Conservation (phyloP, 768 basidiomycete species). For the Favolaschia claudopus region DNA sequence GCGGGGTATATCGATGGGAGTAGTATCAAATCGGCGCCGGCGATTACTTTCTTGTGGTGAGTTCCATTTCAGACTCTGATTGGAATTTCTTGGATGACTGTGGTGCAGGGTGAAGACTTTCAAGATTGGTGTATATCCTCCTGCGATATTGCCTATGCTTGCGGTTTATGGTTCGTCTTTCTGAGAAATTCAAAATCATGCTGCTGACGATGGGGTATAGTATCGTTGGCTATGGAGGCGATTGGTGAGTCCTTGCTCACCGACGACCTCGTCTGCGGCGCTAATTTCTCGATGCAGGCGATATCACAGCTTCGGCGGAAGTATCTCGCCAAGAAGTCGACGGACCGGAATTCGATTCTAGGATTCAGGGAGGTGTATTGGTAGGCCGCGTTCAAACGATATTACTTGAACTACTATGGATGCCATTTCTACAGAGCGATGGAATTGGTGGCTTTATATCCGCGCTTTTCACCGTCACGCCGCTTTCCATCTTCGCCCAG, state of each 20-base stretch:
- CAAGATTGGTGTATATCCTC: too few species aligned
- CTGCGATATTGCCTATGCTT: too few species aligned
- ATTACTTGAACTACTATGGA: slow-evolving; percentile 17
- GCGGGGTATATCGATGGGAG: slow-evolving; percentile 78
- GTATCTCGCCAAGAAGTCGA: too few species aligned
- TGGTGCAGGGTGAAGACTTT: too few species aligned
- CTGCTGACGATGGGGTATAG: too few species aligned
- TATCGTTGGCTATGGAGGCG: too few species aligned
- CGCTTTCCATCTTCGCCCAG: slow-evolving; percentile 81
- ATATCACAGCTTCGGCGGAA: too few species aligned
- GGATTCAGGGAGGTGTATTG: slow-evolving; percentile 85
- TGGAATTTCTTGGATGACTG: too few species aligned
- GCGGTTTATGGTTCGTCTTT: slow-evolving; percentile 46
- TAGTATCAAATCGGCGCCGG: slow-evolving; percentile 70
- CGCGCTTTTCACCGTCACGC: slow-evolving; percentile 84
- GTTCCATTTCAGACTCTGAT: background rate
- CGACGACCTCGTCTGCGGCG: too few species aligned
- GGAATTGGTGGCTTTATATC: slow-evolving; percentile 84
- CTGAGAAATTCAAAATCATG: too few species aligned
- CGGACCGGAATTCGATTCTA: slow-evolving; percentile 75
- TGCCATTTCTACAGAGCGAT: slow-evolving; percentile 67
- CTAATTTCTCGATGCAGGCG: too few species aligned
- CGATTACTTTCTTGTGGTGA: slow-evolving; percentile 82
- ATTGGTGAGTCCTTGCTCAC: too few species aligned
- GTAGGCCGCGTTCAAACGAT: slow-evolving; percentile 42